Evolutionary conservation across 768 basidiomycete species (phyloP), one percentile per base, ranked within the genome.

Genomic region (Lentinula sp.): DNA sequence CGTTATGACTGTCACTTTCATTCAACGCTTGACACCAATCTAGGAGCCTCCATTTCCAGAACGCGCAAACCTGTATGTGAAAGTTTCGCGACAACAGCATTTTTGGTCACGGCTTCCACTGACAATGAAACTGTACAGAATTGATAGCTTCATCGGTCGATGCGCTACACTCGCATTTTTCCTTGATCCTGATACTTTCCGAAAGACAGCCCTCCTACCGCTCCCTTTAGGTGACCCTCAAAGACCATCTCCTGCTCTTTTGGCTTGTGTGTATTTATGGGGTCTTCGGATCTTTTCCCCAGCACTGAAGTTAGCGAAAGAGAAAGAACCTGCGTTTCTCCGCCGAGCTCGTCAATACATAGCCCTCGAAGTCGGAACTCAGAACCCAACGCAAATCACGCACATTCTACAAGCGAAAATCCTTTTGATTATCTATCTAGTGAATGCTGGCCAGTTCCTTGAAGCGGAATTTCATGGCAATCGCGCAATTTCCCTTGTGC

Each of bases 131-230:
- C 4, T 43, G 3, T 7, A 16, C n/a, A 43, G 42, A 16, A 43
- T 43, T 16, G 42, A 43, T 16, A n/a, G 7, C 5, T 43, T 43
- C 42, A 4, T 43, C 6, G 16, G 42, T n/a, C 42, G 42, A n/a
- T n/a, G 42, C 16, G 16, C 42, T 16, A 43, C 42, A 43, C 42
- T 43, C 42, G 42, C 42, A n/a, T 80, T 85, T 59, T 87, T 85
- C 69, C 74, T 88, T 49, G 68, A 83, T 60, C 46, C 70, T 4
- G 67, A 72, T 5, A 76, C 79, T 4, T 82, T 88, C 60, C 71
- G 74, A 1, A 65, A 70, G 49, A 67, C 64, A 39, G 71, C 65
- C 6, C 66, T 75, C n/a, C 73, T 72, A 21, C 63, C 66, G 21
- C 62, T 71, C 13, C 66, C 68, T 4, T 62, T 63, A 39, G 67